These are phyloP conservation scores for Ganoderma multipileum DNA, from an alignment of 1,284 basidiomycete genomes.

Conservation along the genomic window DNA sequence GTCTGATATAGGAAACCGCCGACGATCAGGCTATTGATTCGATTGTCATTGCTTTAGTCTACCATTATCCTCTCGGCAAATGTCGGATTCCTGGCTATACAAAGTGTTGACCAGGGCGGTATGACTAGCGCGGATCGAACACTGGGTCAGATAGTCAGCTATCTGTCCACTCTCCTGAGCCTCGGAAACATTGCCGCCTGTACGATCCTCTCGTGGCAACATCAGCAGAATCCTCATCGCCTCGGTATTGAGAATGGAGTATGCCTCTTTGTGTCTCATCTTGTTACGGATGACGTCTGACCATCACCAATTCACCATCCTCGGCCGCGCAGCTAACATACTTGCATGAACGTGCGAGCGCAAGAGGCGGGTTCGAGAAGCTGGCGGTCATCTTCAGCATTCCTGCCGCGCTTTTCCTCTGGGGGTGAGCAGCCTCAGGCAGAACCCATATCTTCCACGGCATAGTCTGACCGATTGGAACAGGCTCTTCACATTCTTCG, in stretches of 20 bases:
- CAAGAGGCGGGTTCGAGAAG: not conserved
- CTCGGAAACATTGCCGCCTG: slow-evolving; percentile 28
- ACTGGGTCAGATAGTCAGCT: slow-evolving; percentile 33
- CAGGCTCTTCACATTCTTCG: slow-evolving; percentile 3
- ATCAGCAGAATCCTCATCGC: not conserved
- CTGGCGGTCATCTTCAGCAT: slow-evolving; percentile 2
- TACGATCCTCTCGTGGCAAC: slow-evolving; percentile 13
- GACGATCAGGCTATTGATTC: not conserved
- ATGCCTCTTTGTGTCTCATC: not conserved
- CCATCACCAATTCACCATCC: not conserved
- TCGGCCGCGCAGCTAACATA: not conserved
- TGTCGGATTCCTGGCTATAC: slow-evolving; percentile 42
- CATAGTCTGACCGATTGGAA: not conserved
- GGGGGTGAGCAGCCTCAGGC: not conserved
- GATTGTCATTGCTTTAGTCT: slow-evolving; percentile 36
- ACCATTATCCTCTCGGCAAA: slow-evolving; percentile 44
- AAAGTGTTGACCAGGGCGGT: slow-evolving; percentile 37
- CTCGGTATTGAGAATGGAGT: not conserved
- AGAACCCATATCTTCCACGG: not conserved
- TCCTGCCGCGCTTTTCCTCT: not conserved
- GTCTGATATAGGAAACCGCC: too few relatives aligned
- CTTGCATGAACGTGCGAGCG: not conserved
- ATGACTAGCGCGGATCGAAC: not conserved
- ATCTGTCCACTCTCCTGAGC: slow-evolving; percentile 31
- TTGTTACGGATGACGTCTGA: too few relatives aligned